These are phyloP conservation scores for Echinochloa phyllopogon DNA, from an alignment of 176 grass and related monocot genomes.

Conservation along the genomic window DNA sequence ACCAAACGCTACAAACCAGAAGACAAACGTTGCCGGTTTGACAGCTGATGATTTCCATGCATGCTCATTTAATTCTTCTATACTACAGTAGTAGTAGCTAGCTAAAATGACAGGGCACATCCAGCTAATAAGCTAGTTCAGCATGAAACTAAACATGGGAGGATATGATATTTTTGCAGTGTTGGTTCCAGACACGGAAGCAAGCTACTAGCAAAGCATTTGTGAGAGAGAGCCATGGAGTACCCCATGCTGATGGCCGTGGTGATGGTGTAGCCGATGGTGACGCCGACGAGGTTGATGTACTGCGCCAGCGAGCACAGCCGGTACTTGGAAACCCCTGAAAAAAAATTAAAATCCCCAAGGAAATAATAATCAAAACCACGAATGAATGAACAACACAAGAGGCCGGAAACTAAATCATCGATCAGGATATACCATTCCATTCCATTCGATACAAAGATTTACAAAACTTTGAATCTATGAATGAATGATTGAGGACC, in stretches of 20 bases:
- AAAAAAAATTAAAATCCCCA: neutral
- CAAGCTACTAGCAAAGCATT: neutral
- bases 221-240: neutral
- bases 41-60: neutral
- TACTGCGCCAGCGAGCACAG: slow-evolving; percentile 86
- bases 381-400: no score
- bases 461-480: neutral
- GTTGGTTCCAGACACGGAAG: neutral
- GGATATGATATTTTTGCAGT: neutral
- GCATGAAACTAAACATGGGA: slow-evolving; percentile 9
- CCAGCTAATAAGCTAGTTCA: neutral
- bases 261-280: slow-evolving; percentile 93
- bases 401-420: neutral
- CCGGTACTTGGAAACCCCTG: slow-evolving; percentile 68
- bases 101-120: neutral
- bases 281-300: slow-evolving; percentile 79
- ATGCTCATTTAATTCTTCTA: neutral
- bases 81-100: neutral
- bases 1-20: neutral
- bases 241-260: slow-evolving; percentile 98
- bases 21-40: neutral
- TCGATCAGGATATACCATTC: neutral
- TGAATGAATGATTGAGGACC: no score
- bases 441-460: neutral
- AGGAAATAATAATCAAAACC: no score